These are phyloP conservation scores for Tetrapyrgos nigripes DNA, from an alignment of 1,284 basidiomycete species.

Conservation along the genomic window DNA sequence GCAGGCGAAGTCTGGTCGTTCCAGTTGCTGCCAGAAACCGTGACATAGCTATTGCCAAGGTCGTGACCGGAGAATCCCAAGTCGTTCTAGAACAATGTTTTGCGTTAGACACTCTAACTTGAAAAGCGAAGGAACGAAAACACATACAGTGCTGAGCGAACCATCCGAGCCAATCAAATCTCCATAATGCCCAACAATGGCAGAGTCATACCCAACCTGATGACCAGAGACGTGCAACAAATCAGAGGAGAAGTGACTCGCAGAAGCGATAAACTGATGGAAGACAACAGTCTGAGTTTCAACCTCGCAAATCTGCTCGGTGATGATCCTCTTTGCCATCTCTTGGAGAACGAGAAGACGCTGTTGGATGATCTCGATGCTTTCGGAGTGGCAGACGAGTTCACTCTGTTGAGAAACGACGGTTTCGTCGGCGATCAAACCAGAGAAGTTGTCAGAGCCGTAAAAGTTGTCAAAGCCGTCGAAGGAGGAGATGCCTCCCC, in stretches of 20 bases:
- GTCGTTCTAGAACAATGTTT: not conserved
- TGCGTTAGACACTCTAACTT: not conserved
- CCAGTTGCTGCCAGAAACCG: conserved; percentile 21
- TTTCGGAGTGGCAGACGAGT: conserved; percentile 44
- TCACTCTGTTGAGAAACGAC: conserved; percentile 24
- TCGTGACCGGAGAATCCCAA: conserved; percentile 18
- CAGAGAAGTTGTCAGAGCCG: conserved; percentile 11
- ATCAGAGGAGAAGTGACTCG: conserved; percentile 7
- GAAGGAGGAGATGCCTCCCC: conserved; percentile 15
- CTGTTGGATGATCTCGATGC: conserved; percentile 45
- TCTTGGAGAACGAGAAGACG: conserved; percentile 48
- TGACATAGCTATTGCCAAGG: conserved; percentile 16
- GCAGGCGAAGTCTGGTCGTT: conserved; percentile 13
- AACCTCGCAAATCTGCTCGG: not conserved
- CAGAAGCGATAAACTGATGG: conserved; percentile 10
- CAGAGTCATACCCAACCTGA: conserved; percentile 13
- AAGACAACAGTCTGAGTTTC: conserved; percentile 4
- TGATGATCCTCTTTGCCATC: conserved; percentile 35
- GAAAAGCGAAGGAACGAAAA: not conserved
- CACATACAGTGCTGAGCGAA: conserved; percentile 15
- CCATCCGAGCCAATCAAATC: conserved; percentile 11
- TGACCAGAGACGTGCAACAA: conserved; percentile 5
- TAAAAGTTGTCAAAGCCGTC: conserved; percentile 23
- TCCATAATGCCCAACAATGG: conserved; percentile 16
- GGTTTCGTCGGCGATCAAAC: conserved; percentile 6